Evolutionary conservation across 2,329 filamentous ascomycete genomes (phyloP), one percentile per base, ranked within the genome.

Genomic region (Aspergillus floridensis): DNA sequence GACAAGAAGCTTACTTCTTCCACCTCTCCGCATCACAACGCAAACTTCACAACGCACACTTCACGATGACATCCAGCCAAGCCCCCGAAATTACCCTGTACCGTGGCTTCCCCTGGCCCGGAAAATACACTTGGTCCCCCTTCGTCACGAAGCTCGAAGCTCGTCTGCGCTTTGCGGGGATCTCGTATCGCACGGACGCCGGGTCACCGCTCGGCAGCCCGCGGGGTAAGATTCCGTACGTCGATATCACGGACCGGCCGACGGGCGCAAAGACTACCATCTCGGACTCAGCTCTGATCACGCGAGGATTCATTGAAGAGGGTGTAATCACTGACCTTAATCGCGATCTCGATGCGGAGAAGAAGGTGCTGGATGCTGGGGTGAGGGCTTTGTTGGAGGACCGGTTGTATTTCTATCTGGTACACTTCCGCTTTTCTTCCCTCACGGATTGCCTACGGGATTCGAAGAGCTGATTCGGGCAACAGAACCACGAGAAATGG

Each of bases 111-210:
- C 72, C 74, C 32, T 68, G 73, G 2, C 59, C 69, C 1, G 75
- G 73, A 5, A 64, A 65, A 19, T 80, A 86, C 65, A 77, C 80
- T 53, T 86, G 83, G 83, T 87, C 85, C 0, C 85, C 86, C 10
- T 88, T 86, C 64, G 84, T 86, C 55, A 82, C 74, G 49, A 88
- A 88, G 69, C 76, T 88, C 54, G 86, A 89, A 68, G 78, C 84
- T 19, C 84, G 85, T 14, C 77, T 88, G 5, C 85, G 86, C 14
- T 80, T 86, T 63, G 78, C 78, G 2, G 69, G 72, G 1, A 53
- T 86, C 2, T 44, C 70, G 0, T 88, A 88, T 70, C 66, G 63
- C 16, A 66, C 72, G 4, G 80, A 74, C 2, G 62, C 63, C 3
- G 85, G 85, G 1, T 82, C 81, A 0, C 69, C 77, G 0, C 66